Conservation (phyloP, 2,329 filamentous ascomycete species). For the Talaromyces rugulosus region DNA sequence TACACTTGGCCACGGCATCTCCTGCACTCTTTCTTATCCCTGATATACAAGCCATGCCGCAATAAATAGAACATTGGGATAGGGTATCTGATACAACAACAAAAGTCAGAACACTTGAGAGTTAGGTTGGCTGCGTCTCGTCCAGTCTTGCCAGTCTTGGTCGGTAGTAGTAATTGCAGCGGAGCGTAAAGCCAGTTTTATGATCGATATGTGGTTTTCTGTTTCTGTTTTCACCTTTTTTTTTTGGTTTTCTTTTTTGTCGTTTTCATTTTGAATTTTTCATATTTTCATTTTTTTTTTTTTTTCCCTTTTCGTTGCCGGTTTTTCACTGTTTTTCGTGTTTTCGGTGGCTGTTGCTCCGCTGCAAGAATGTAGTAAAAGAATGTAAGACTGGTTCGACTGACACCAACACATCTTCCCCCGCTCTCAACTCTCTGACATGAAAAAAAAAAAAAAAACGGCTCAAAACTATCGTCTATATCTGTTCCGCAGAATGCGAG, state of each 20-base stretch:
- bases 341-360: neutral
- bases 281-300: neutral
- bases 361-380: neutral
- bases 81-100: slow-evolving; percentile 7
- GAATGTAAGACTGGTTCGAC: neutral
- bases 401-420: neutral
- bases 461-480: neutral
- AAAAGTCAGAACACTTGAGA: neutral
- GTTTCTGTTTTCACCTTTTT: slow-evolving; percentile 1
- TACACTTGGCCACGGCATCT: neutral
- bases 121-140: neutral
- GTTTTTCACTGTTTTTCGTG: neutral
- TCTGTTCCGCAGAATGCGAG: slow-evolving; percentile 16
- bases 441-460: neutral
- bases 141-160: neutral
- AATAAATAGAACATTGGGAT: neutral
- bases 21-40: neutral
- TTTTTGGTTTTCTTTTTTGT: neutral
- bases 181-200: neutral
- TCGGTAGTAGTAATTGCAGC: neutral
- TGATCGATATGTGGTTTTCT: neutral
- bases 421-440: neutral
- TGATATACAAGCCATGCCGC: neutral
- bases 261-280: neutral
- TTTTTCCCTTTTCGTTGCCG: slow-evolving; percentile 2